Percentiles rank a stretch among this genome's conserved stretches.
These are phyloP conservation scores for Penicillium salamii DNA, from an alignment of 495 filamentous ascomycete genomes.

Conservation along the genomic window DNA sequence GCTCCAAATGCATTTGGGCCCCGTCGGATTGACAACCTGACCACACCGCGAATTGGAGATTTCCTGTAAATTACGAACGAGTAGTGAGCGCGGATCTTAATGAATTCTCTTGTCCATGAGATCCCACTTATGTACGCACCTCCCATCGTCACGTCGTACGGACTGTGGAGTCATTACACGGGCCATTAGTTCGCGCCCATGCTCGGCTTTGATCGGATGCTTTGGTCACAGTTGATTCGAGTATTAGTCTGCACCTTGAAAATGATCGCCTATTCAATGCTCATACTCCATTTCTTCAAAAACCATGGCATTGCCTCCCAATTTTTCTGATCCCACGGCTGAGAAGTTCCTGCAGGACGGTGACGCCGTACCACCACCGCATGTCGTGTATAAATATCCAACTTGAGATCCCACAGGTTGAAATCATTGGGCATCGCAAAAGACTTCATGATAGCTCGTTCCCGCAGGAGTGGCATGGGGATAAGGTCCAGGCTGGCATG, in stretches of 20 bases:
- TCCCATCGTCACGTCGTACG: neutral
- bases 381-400: conserved; percentile 35
- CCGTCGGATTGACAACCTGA: too few species aligned
- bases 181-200: too few species aligned
- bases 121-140: too few species aligned
- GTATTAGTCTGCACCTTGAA: too few species aligned
- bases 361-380: conserved; percentile 17
- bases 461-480: conserved; percentile 38
- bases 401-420: conserved; percentile 39
- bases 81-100: too few species aligned
- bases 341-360: conserved; percentile 11
- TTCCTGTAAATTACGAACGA: too few species aligned
- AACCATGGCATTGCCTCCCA: conserved; percentile 43
- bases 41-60: too few species aligned
- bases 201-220: too few species aligned
- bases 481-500: conserved; percentile 44
- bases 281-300: conserved; percentile 26
- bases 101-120: too few species aligned
- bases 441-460: conserved; percentile 35
- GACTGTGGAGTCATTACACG: too few species aligned
- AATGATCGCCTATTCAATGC: neutral
- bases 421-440: conserved; percentile 29
- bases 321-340: conserved; percentile 33
- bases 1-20: too few species aligned
- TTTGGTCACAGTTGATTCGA: too few species aligned